phyloP scores from a whole-genome alignment of 2,329 filamentous ascomycete species.

The Trichoderma citrinoviride region DNA sequence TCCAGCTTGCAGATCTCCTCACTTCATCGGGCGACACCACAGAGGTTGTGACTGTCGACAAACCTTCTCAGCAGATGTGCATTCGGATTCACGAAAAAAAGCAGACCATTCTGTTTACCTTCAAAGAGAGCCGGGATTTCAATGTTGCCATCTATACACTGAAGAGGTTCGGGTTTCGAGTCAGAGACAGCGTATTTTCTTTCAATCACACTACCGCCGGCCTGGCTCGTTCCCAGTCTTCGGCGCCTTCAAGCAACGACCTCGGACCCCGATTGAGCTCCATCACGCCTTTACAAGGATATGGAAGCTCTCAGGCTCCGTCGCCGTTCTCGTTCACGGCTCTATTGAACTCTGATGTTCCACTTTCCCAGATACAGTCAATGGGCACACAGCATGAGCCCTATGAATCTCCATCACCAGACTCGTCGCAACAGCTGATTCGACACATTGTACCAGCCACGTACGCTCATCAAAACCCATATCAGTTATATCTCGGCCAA shows the following conservation, averaged over 20 bases:
- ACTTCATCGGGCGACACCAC: conserved; percentile 10
- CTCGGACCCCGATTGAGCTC: conserved; percentile 30
- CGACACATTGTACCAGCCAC: not conserved
- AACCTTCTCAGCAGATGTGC: conserved; percentile 26
- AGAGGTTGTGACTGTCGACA: conserved; percentile 29
- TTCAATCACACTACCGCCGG: not conserved
- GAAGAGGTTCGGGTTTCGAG: conserved; percentile 32
- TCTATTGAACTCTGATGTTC: conserved; percentile 21
- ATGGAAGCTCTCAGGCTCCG: conserved; percentile 6
- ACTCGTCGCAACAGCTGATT: not conserved
- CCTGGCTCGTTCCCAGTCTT: not conserved
- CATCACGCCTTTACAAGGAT: conserved; percentile 25
- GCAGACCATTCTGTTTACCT: conserved; percentile 30
- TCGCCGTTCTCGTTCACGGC: conserved; percentile 21
- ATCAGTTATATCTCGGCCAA: conserved; percentile 26
- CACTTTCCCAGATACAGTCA: not conserved
- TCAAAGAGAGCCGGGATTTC: conserved; percentile 36
- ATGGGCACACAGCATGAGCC: not conserved
- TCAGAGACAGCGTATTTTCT: conserved; percentile 23
- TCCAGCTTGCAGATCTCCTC: conserved; percentile 32
- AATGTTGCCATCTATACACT: conserved; percentile 34
- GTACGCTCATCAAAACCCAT: conserved; percentile 27
- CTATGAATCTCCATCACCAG: not conserved
- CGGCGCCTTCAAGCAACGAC: not conserved
- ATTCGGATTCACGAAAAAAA: conserved; percentile 30